Evolutionary conservation across 257 asterid genomes (phyloP).

Genomic region (Catharanthus roseus): DNA sequence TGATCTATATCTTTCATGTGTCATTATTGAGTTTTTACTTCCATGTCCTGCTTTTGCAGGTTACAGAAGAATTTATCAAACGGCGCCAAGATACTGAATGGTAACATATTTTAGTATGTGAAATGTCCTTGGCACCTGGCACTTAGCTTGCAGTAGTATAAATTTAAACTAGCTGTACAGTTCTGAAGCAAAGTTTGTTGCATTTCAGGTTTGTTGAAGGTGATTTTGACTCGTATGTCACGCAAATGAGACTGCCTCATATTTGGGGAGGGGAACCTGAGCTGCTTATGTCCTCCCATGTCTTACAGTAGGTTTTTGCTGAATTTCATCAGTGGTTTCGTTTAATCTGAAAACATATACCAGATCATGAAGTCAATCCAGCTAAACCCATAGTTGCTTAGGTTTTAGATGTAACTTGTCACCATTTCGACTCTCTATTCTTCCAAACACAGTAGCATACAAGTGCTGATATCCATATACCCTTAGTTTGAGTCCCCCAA

Average conservation of each 20-base stretch:
- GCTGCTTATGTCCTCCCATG: constrained; percentile 65
- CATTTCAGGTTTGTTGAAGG: constrained; percentile 66
- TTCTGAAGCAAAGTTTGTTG: neutral
- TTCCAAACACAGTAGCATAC: neutral
- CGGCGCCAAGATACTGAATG: constrained; percentile 64
- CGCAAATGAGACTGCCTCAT: constrained; percentile 56
- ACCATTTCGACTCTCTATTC: neutral
- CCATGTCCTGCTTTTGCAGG: constrained; percentile 45
- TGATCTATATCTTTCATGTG: too few relatives aligned
- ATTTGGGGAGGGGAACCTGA: constrained; percentile 85
- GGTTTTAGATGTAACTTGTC: neutral
- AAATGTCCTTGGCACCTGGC: neutral
- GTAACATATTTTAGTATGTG: constrained; percentile 21
- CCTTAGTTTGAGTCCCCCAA: neutral
- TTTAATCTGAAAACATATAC: neutral
- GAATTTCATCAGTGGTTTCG: neutral
- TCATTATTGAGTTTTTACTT: neutral
- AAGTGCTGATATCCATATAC: neutral
- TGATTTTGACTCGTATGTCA: constrained; percentile 62
- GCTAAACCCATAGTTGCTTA: neutral
- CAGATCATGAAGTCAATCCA: neutral
- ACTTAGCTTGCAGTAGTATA: too few relatives aligned
- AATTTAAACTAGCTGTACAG: neutral
- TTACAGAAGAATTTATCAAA: constrained; percentile 64
- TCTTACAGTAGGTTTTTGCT: constrained; percentile 42